phyloP scores from a whole-genome alignment of 1,284 basidiomycete genomes.

The Megacollybia platyphylla region DNA sequence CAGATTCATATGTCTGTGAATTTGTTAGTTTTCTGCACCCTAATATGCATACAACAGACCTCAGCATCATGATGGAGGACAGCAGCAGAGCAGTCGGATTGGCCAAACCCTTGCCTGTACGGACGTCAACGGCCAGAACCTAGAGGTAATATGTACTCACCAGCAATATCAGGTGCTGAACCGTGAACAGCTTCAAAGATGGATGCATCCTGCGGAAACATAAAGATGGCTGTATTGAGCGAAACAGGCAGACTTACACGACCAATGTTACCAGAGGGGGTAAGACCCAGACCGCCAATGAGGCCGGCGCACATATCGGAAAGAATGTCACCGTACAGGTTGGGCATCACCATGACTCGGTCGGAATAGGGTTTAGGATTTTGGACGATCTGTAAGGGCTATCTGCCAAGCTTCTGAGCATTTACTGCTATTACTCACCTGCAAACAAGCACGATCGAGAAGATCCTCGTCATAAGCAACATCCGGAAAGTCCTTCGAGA shows the following conservation, averaged over 20 bases:
- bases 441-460: conserved; percentile 91
- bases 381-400: conserved; percentile 56
- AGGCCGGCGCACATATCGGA: conserved; percentile 99
- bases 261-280: conserved; percentile 97
- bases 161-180: conserved; percentile 83
- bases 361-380: conserved; percentile 92
- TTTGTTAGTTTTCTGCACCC: conserved; percentile 1
- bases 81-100: conserved; percentile 96
- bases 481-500: conserved; percentile 93
- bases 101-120: conserved; percentile 81
- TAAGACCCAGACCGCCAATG: conserved; percentile 95
- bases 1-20: conserved; percentile 83
- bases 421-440: conserved; percentile 32
- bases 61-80: conserved; percentile 94
- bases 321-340: conserved; percentile 94
- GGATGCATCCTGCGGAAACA: conserved; percentile 69
- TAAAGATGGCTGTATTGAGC: not conserved
- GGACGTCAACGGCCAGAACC: conserved; percentile 10
- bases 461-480: conserved; percentile 96
- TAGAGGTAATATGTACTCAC: conserved; percentile 19
- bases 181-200: conserved; percentile 99
- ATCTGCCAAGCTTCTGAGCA: not conserved
- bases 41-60: conserved; percentile 33
- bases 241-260: conserved; percentile 36
- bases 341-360: conserved; percentile 99